phyloP scores from a whole-genome alignment of 441 rosid species.

The Francoa sonchifolia region DNA sequence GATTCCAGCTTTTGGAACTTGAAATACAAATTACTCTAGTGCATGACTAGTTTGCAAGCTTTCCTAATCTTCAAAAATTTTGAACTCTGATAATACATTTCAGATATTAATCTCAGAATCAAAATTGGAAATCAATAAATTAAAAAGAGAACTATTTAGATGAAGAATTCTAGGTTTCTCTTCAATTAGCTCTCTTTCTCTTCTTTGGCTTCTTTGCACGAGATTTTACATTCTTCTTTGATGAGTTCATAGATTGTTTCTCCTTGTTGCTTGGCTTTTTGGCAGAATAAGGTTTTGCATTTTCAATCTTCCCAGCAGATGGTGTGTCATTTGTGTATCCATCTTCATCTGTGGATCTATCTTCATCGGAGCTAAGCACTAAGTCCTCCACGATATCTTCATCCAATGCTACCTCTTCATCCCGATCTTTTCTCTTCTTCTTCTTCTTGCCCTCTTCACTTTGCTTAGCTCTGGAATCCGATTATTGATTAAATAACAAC shows the following conservation, averaged over 20 bases:
- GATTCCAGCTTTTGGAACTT: no score
- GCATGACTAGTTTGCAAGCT: no score
- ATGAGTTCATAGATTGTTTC: conserved; percentile 6
- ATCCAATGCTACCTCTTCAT: conserved; percentile 30
- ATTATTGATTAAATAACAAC: no score
- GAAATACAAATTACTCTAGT: no score
- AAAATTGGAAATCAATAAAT: no score
- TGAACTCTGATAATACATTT: no score
- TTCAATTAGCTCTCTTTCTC: conserved; percentile 18
- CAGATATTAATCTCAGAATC: no score
- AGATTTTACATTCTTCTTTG: conserved; percentile 15
- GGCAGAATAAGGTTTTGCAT: not conserved
- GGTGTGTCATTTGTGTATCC: not conserved
- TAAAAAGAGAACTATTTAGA: no score
- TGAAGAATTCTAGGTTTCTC: no score
- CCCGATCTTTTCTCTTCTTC: conserved; percentile 27
- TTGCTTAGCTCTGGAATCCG: conserved; percentile 29
- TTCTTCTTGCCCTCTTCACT: conserved; percentile 32
- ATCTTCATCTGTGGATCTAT: conserved; percentile 14
- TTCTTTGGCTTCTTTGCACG: conserved; percentile 22
- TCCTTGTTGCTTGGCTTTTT: conserved; percentile 17
- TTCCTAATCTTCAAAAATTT: no score
- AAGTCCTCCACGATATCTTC: conserved; percentile 85
- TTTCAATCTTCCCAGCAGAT: conserved; percentile 8
- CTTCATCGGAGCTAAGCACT: conserved; percentile 81